Percentiles rank a stretch among this genome's conserved stretches.
Conservation (phyloP, 2,329 filamentous ascomycete genomes). For the Grosmannia clavigera region DNA sequence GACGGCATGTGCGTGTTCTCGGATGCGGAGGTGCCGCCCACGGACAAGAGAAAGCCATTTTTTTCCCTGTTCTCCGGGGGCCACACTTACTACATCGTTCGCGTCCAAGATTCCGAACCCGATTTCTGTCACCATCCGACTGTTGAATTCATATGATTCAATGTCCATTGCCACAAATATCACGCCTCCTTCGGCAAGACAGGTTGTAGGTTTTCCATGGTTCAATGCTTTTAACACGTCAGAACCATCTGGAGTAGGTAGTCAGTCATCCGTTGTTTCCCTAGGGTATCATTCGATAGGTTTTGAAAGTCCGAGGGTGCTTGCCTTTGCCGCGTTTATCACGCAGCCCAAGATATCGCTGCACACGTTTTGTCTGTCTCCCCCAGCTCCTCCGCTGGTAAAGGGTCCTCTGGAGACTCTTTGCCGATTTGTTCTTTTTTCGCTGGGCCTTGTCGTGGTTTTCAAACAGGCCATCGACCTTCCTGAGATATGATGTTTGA, state of each 20-base stretch:
- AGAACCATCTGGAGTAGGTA: background rate
- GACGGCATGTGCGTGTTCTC: slow-evolving; percentile 50
- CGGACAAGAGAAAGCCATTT: slow-evolving; percentile 58
- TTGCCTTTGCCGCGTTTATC: slow-evolving; percentile 13
- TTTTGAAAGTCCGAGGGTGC: background rate
- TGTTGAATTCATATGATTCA: slow-evolving; percentile 63
- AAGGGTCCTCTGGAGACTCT: slow-evolving; percentile 32
- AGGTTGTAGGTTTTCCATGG: slow-evolving; percentile 30
- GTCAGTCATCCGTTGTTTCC: background rate
- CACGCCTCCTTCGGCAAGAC: slow-evolving; percentile 37
- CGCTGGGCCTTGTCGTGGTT: slow-evolving; percentile 1
- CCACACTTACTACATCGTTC: slow-evolving; percentile 31
- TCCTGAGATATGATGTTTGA: background rate
- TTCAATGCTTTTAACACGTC: slow-evolving; percentile 21
- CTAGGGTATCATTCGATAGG: background rate
- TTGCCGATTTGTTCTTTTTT: slow-evolving; percentile 29
- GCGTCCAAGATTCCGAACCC: slow-evolving; percentile 77
- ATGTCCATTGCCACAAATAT: slow-evolving; percentile 73
- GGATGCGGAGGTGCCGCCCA: slow-evolving; percentile 63
- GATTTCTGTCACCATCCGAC: slow-evolving; percentile 65
- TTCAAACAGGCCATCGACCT: slow-evolving; percentile 1
- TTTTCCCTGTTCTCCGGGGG: slow-evolving; percentile 48
- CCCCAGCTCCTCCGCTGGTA: slow-evolving; percentile 38
- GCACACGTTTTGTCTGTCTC: slow-evolving; percentile 47
- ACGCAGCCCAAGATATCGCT: slow-evolving; percentile 61